Base-by-base conservation (phyloP, 192 early-diverging fungal species). In the Dissophora ornata region DNA sequence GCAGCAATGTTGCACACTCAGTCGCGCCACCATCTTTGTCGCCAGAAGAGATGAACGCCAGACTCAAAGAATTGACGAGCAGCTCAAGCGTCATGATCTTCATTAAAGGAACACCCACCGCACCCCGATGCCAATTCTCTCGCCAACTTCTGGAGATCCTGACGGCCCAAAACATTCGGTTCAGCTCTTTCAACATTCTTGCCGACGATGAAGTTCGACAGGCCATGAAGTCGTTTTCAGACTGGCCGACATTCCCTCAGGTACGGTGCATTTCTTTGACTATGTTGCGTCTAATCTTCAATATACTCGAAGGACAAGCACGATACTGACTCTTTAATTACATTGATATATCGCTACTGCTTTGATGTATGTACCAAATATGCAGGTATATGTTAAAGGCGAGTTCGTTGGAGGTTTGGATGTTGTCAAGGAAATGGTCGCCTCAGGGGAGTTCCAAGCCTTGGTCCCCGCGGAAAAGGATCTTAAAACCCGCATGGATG, bases 201-300 rank as follows among this genome's bases (percentile, higher is more conserved):
- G 90, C 95, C 25, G 96, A 98, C 80, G 93, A 94, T 44, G 95
- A 96, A 52, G 87, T 98, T 57, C 90, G 96, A 58, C 88, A 90
- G 62, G 97, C 94, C 67, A 94, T 96, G 81, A 95, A 95, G 82
- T 12, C 63, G 30, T 75, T 81, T 38, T 86, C 88, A 15, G 87
- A 94, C 62, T 98, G 97, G 97, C 97, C 96, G 12, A 98, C 97
- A 22, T 94, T 92, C 78, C 97, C 97, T 24, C 97, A 98, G 80
- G 80, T 81, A 70, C 15, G 25, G 3, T 8, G 10, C 36, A 13
- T n/a, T n/a, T n/a, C n/a, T n/a, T 16, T 38, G 93, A 94, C 93
- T 15, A 95, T 95, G 15, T 90, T 90, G 66, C 93, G 94, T 8
- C 94, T 94, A 71, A 29, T 62, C 15, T 26, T 7, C 11, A 34